Evolutionary conservation across 176 grass and related monocot species (phyloP).

Genomic region (Lolium perenne): DNA sequence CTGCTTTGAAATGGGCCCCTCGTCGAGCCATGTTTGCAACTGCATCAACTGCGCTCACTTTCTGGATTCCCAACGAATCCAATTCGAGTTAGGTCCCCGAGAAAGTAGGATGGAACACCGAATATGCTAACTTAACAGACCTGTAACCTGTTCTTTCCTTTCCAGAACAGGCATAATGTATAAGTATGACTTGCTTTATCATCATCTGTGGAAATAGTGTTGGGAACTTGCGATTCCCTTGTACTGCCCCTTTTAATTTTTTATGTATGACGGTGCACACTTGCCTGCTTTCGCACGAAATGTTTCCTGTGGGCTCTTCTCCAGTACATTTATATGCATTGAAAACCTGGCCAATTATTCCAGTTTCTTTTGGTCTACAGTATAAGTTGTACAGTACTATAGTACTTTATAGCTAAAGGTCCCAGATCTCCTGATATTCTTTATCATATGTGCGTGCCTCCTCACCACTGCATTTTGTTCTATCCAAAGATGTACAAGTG

Average conservation of each 20-base stretch:
- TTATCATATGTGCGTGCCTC: background rate
- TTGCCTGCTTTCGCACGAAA: background rate
- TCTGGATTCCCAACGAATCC: slow-evolving; percentile 79
- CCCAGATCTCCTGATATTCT: background rate
- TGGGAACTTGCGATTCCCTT: background rate
- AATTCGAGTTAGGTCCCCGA: slow-evolving; percentile 37
- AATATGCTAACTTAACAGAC: slow-evolving; percentile 30
- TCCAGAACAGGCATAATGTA: slow-evolving; percentile 10
- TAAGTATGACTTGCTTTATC: slow-evolving; percentile 37
- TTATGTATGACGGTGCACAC: background rate
- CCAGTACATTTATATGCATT: background rate
- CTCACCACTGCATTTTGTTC: background rate
- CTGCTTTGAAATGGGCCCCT: slow-evolving; percentile 86
- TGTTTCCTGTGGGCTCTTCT: background rate
- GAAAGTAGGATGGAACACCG: slow-evolving; percentile 13
- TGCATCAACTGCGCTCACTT: slow-evolving; percentile 81
- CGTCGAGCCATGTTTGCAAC: slow-evolving; percentile 89
- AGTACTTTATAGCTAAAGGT: background rate
- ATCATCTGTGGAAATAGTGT: slow-evolving; percentile 9
- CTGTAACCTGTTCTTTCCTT: slow-evolving; percentile 23
- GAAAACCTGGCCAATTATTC: background rate
- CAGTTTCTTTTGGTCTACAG: background rate
- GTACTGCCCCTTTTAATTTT: slow-evolving; percentile 4
- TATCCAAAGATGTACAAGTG: background rate
- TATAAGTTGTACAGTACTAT: too few relatives aligned